Evolutionary conservation across 179 eudicot species (phyloP), one percentile per base, ranked within the genome.

Genomic region (Beta corolliflora): DNA sequence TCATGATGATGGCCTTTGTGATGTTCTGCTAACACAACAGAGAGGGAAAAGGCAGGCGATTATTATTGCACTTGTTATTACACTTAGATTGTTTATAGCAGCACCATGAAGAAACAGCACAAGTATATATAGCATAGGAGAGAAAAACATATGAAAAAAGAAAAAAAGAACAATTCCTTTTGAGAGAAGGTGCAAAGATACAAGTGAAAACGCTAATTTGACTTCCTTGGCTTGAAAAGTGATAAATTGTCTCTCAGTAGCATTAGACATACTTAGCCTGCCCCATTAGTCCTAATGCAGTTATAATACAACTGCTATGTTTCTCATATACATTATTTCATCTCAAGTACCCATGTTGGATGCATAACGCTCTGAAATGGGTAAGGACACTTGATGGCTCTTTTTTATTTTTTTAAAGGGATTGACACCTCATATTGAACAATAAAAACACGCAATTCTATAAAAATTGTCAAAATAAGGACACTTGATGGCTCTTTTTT

Each of bases 1-100:
- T 91, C 93, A 82, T 91, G 97, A 84, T 91, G 92, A 85, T 94
- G 94, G 50, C 94, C 96, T 59, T 90, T 78, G 82, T 85, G 90
- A 88, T 92, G 94, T 73, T 84, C 97, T 91, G 76, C 64, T 19
- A 65, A 75, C 58, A 79, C 68, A 55, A 21, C 48, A 67, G 15
- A 36, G 69, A 56, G 36, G 48, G 65, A 10, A 29, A 25, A 77
- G 25, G n/a, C 4, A 4, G 56, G 25, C 23, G 19, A 4, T 46
- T 13, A 44, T 64, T 4, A n/a, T 52, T 41, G 9, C 14, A 14
- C 18, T 8, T 14, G 65, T 73, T 7, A 77, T 50, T 59, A 29
- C 1, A 68, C 21, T 5, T 12, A 46, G 19, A 78, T 53, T 55
- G 41, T 23, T 50, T 18, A 72, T 44, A 73, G 44, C 25, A 64